Evolutionary conservation across 2,329 filamentous ascomycete species (phyloP).

Genomic region (Colletotrichum trifolii): DNA sequence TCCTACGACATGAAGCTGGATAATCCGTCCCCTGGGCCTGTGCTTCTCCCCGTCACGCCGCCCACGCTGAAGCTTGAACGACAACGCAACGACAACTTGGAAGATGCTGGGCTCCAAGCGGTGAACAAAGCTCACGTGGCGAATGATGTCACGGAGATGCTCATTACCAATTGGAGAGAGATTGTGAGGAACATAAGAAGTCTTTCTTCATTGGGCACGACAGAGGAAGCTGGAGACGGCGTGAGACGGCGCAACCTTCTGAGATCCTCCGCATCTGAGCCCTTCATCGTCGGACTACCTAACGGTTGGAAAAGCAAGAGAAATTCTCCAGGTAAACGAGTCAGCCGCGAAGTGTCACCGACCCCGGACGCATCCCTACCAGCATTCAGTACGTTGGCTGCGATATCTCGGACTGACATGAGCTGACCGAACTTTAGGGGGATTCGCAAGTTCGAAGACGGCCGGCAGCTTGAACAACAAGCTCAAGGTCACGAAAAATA

Average conservation of each 20-base stretch:
- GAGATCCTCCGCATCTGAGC: constrained; percentile 55
- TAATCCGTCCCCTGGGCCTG: constrained; percentile 52
- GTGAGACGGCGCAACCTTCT: constrained; percentile 39
- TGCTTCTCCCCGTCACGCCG: constrained; percentile 56
- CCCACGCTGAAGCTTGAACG: constrained; percentile 55
- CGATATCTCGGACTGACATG: constrained; percentile 20
- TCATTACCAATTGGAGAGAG: constrained; percentile 73
- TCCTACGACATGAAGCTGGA: constrained; percentile 61
- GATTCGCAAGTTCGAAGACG: constrained; percentile 11
- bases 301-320: constrained; percentile 47
- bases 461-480: constrained; percentile 23
- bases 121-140: constrained; percentile 69
- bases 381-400: constrained; percentile 40
- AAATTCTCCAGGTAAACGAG: constrained; percentile 32
- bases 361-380: constrained; percentile 50
- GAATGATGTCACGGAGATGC: constrained; percentile 71
- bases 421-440: constrained; percentile 10
- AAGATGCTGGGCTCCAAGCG: constrained; percentile 43
- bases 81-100: constrained; percentile 43
- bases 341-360: constrained; percentile 46
- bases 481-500: constrained; percentile 34
- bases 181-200: constrained; percentile 69
- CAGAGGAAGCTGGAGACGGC: constrained; percentile 33
- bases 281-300: constrained; percentile 51
- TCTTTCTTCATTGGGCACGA: constrained; percentile 49